Conservation (phyloP, 2,329 filamentous ascomycete species). For the Ophiostoma novo-ulmi region DNA sequence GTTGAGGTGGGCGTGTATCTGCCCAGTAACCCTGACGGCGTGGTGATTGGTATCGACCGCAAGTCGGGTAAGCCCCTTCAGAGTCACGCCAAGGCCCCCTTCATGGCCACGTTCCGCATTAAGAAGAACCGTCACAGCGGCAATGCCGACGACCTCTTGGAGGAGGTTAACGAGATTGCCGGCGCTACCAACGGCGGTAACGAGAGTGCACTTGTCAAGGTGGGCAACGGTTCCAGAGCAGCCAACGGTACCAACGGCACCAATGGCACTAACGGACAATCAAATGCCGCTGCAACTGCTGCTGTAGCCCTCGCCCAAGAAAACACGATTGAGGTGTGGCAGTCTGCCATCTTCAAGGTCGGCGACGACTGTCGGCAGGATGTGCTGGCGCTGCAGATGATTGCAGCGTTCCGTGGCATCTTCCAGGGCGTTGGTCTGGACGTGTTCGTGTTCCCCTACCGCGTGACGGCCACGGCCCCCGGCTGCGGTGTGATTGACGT, state of each 20-base stretch:
- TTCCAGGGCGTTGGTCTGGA: constrained; percentile 93
- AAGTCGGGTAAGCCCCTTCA: constrained; percentile 97
- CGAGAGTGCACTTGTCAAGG: constrained; percentile 21
- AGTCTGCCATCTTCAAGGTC: constrained; percentile 99
- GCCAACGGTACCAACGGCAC: background rate
- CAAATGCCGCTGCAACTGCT: background rate
- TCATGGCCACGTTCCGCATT: constrained; percentile 98
- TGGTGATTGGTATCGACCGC: constrained; percentile 95
- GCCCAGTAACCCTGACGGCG: constrained; percentile 92
- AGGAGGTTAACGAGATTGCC: constrained; percentile 42
- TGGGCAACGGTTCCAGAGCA: background rate
- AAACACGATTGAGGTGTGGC: constrained; percentile 88
- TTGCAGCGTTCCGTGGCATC: constrained; percentile 93
- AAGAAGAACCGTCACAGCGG: constrained; percentile 63
- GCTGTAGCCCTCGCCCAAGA: constrained; percentile 32
- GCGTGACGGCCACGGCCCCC: constrained; percentile 93
- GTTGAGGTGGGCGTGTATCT: constrained; percentile 97
- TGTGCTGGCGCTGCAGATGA: constrained; percentile 93
- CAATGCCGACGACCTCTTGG: constrained; percentile 49
- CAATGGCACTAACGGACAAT: background rate
- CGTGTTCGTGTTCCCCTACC: constrained; percentile 94
- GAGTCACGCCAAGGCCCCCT: constrained; percentile 96
- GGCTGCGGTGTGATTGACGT: constrained; percentile 98
- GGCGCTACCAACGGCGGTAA: constrained; percentile 23
- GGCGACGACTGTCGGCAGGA: constrained; percentile 98